Evolutionary conservation across 1,284 basidiomycete genomes (phyloP).

Genomic region (Wallemia mellicola): DNA sequence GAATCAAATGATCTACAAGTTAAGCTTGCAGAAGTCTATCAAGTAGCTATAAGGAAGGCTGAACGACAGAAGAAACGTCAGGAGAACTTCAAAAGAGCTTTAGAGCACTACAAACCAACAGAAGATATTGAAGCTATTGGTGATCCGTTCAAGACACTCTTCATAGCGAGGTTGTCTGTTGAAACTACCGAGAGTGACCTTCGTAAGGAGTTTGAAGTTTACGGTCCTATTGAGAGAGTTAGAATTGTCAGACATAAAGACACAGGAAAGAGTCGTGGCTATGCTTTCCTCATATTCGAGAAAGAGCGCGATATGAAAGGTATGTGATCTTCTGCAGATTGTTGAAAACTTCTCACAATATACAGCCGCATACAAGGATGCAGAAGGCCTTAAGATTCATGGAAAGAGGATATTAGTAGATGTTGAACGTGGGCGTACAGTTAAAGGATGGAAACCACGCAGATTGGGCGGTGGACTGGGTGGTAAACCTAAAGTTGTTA

Average conservation of each 20-base stretch:
- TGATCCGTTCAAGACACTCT: conserved; percentile 94
- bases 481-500: conserved; percentile 62
- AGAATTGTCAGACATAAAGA: conserved; percentile 57
- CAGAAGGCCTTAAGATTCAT: conserved; percentile 85
- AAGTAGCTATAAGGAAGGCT: conserved; percentile 42
- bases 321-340: conserved; percentile 15
- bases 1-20: conserved; percentile 22
- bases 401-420: conserved; percentile 86
- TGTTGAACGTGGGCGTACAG: conserved; percentile 88
- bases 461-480: conserved; percentile 83
- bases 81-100: conserved; percentile 48
- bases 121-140: conserved; percentile 79
- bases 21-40: conserved; percentile 43
- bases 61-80: conserved; percentile 45
- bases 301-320: conserved; percentile 98
- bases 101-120: conserved; percentile 61
- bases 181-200: conserved; percentile 68
- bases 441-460: conserved; percentile 92
- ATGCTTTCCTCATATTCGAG: conserved; percentile 93
- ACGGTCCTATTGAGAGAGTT: conserved; percentile 75
- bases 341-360: conserved; percentile 2
- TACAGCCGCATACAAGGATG: conserved; percentile 94
- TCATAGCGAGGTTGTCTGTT: conserved; percentile 78
- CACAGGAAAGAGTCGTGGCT: conserved; percentile 58
- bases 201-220: conserved; percentile 75